These are phyloP conservation scores for Fonsecaea monophora DNA, from an alignment of 2,329 filamentous ascomycete genomes.

Conservation along the genomic window DNA sequence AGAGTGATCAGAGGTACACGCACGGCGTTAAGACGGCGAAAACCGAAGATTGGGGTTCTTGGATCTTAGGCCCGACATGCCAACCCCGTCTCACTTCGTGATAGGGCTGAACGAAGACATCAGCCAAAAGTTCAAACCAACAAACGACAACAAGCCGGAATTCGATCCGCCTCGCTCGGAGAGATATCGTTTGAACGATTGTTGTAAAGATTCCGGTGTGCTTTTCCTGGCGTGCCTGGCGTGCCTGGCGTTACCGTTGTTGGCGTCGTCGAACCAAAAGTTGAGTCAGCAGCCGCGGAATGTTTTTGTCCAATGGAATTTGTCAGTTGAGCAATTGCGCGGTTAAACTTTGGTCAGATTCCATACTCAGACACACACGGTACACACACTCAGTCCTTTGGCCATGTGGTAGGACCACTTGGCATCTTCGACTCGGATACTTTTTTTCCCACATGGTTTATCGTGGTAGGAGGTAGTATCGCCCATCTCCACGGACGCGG, in stretches of 20 bases:
- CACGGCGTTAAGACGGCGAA: slow-evolving; percentile 9
- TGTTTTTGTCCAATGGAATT: not conserved
- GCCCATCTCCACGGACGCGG: no score
- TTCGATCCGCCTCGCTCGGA: not conserved
- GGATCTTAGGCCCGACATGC: not conserved
- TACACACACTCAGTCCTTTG: no score
- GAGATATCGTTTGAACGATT: no score
- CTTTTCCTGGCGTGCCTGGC: no score
- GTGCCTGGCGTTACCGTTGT: no score
- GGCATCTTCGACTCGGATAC: no score
- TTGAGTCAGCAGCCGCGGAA: not conserved
- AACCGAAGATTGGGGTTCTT: not conserved
- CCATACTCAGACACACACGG: not conserved
- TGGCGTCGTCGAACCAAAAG: not conserved
- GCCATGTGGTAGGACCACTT: no score
- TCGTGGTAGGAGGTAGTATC: no score
- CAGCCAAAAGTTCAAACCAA: not conserved
- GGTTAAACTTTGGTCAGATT: not conserved
- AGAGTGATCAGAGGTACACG: not conserved
- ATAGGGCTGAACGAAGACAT: not conserved
- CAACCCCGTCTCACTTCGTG: not conserved
- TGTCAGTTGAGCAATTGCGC: not conserved
- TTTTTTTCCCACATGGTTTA: no score
- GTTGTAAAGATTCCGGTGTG: no score
- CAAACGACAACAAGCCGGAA: not conserved